Percentiles rank a stretch among this genome's conserved stretches.
Evolutionary conservation across 139 green algal species (phyloP).

Genomic region (Coelastrella sp.): DNA sequence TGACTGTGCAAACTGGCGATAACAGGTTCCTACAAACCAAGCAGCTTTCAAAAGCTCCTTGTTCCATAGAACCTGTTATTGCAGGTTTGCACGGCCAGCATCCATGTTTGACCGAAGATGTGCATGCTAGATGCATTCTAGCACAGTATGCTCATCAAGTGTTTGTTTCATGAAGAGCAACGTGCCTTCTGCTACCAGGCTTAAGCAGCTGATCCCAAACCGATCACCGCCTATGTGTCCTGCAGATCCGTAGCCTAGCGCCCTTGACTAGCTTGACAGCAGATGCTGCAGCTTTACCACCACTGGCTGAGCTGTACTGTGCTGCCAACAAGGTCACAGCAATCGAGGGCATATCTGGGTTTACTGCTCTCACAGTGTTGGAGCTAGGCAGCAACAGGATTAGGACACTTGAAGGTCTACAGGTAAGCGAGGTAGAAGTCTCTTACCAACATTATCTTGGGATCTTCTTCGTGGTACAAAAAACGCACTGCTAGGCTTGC

Average conservation of each 20-base stretch:
- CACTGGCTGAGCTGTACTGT: slow-evolving; percentile 85
- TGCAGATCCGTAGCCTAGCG: slow-evolving; percentile 77
- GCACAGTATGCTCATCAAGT: no score
- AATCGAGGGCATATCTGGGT: slow-evolving; percentile 68
- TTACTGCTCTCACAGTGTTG: slow-evolving; percentile 80
- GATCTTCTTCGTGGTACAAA: neutral
- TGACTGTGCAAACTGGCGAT: no score
- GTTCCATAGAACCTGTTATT: no score
- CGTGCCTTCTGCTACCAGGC: neutral
- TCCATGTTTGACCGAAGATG: no score
- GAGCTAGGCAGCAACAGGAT: slow-evolving; percentile 97
- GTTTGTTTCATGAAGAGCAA: no score
- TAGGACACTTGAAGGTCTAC: slow-evolving; percentile 34
- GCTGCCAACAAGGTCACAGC: slow-evolving; percentile 89
- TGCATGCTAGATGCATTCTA: no score
- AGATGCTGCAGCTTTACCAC: neutral
- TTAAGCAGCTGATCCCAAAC: neutral
- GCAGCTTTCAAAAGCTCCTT: no score
- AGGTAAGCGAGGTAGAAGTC: neutral
- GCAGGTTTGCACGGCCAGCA: no score
- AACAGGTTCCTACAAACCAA: no score
- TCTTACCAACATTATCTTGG: neutral
- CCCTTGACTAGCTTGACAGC: slow-evolving; percentile 64
- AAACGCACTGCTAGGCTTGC: no score
- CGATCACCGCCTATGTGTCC: neutral